Evolutionary conservation across 1,284 basidiomycete species (phyloP), one percentile per base, ranked within the genome.

Genomic region (Sphagnurus paluster): DNA sequence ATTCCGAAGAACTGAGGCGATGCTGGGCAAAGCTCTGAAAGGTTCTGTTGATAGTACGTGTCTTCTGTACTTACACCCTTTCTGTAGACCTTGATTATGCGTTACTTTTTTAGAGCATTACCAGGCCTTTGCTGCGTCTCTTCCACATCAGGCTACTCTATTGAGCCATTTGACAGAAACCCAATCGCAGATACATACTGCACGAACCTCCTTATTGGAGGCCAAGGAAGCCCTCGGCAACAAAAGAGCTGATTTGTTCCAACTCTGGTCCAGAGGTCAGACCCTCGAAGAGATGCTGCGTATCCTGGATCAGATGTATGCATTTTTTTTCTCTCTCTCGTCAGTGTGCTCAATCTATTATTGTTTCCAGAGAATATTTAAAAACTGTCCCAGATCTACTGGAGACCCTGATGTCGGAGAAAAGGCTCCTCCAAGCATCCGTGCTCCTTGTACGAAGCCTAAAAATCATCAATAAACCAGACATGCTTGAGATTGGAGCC

Each of bases 401-500:
- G 21, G 97, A 99, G 65, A 85, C 87, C 4, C 72, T 98, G n/a
- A 93, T 99, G 64, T 90, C 94, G 1, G 97, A 98, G 66, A 99
- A 99, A 64, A 83, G 90, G 5, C 83, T 98, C 41, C 70, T 98
- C 28, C 87, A 95, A 55, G 96, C 96, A 0, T 85, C 96, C 2
- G 82, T 92, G 11, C 72, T 99, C 17, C 81, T 99, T 20, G 85
- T 97, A 29, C 77, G 89, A 37, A 94, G 91, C 60, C 69, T 97
- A 44, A 98, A 96, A 65, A 80, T 87, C 25, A 93, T 96, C 57
- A 95, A 91, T 64, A 93, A 90, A 59, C 76, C 87, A 4, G 96
- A 98, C 56, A 89, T 99, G 79, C 75, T 87, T 47, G 96, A 98
- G 60, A 89, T 99, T 47, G 96, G 96, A 13, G 97, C 96, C 3